Evolutionary conservation across 192 early-diverging fungal genomes (phyloP), one percentile per base, ranked within the genome.

Genomic region (Backusella morwellensis): DNA sequence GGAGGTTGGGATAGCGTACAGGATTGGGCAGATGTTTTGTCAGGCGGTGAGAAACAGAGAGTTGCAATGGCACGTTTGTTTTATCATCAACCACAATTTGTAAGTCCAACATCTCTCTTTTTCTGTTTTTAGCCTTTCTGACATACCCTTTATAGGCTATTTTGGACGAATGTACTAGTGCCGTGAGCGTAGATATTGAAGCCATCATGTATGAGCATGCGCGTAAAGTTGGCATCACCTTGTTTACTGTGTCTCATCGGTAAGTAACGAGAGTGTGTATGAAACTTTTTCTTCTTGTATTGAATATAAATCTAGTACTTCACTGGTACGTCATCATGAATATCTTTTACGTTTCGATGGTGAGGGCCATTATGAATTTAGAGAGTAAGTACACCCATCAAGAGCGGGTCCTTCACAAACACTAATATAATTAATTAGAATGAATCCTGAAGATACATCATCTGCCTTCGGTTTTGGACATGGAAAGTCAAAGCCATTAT

Each of bases 61-160:
- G 91, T 96, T 44, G 92, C 92, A 6, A 93, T 95, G 92, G 94
- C 94, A 19, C 82, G 95, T 17, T 76, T 96, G 34, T 95, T 95
- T 77, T 96, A 95, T 83, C 95, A 96, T 86, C 80, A 82, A 23
- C 95, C 95, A 9, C 89, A 90, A 69, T 96, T 89, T 79, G 95
- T 91, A 85, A 85, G 81, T 76, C 5, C n/a, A 8, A 54, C 11
- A 3, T 26, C 8, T n/a, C n/a, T 50, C 23, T 7, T 23, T 0
- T 29, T 17, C n/a, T 40, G n/a, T 52, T 7, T n/a, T 50, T 8
- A 8, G 26, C 2, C 15, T 44, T 36, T 7, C 42, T 56, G 15
- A 54, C 42, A 32, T 32, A 32, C 32, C 32, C 32, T 32, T 32
- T 32, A 19, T 72, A 86, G 85, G 85, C 88, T 6, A 90, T 89